A percentile compares a stretch with the other conserved stretches of the same genome.
Evolutionary conservation across 2,329 filamentous ascomycete genomes (phyloP).

Genomic region (Cytospora piceae): DNA sequence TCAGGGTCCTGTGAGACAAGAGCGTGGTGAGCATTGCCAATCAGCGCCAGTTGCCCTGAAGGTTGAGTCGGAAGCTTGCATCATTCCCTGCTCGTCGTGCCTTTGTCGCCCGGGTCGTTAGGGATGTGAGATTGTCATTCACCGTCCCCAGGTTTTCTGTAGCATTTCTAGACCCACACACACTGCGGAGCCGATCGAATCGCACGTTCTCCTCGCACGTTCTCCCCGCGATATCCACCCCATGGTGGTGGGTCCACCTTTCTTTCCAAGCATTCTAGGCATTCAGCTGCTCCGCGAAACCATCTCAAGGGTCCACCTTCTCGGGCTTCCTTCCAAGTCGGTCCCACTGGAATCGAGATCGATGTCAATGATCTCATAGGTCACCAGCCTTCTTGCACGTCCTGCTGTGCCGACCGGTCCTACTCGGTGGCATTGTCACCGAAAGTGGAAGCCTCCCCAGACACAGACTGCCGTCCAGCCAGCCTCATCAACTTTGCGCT

Average conservation of each 20-base stretch:
- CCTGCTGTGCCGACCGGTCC: neutral
- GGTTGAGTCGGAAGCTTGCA: slow-evolving; percentile 7
- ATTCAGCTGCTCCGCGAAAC: slow-evolving; percentile 8
- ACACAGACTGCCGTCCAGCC: slow-evolving; percentile 53
- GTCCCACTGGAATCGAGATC: neutral
- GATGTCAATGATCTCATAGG: slow-evolving; percentile 6
- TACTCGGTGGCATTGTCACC: slow-evolving; percentile 28
- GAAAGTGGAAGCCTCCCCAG: slow-evolving; percentile 55
- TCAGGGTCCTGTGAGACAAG: slow-evolving; percentile 6
- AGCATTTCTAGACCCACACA: neutral
- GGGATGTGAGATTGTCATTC: neutral
- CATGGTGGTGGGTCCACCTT: slow-evolving; percentile 12
- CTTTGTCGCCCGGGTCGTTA: neutral
- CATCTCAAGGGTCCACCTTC: neutral
- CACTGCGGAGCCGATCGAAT: slow-evolving; percentile 2
- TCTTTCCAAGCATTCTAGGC: slow-evolving; percentile 8
- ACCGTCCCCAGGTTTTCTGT: neutral
- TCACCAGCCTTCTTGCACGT: neutral
- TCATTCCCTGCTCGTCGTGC: neutral
- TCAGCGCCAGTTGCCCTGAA: neutral
- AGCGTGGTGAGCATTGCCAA: neutral
- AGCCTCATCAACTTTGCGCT: slow-evolving; percentile 46
- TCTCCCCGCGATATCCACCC: slow-evolving; percentile 21
- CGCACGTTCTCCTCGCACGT: slow-evolving; percentile 15
- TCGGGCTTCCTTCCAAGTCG: slow-evolving; percentile 16